Evolutionary conservation across 495 filamentous ascomycete species (phyloP).

Genomic region (Thozetella sp.): DNA sequence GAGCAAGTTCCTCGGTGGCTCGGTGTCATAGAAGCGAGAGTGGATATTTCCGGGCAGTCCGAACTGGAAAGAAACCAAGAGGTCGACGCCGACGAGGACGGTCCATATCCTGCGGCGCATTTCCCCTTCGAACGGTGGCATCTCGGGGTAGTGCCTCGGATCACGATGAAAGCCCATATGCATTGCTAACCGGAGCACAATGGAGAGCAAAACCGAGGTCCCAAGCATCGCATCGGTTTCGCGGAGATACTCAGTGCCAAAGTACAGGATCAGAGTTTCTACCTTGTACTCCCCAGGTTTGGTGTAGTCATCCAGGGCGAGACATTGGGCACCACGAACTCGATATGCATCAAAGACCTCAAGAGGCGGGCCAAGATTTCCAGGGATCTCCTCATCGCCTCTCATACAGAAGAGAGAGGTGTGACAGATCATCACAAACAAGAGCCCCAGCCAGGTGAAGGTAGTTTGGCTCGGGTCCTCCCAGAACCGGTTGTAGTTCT

Average conservation of each 20-base stretch:
- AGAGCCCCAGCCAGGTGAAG: slow-evolving; percentile 25
- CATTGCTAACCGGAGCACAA: slow-evolving; percentile 36
- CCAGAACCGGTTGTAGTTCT: slow-evolving; percentile 33
- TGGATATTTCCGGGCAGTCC: slow-evolving; percentile 28
- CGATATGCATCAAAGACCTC: slow-evolving; percentile 24
- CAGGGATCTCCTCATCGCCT: slow-evolving; percentile 20
- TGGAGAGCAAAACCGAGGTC: slow-evolving; percentile 36
- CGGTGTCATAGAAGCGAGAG: slow-evolving; percentile 26
- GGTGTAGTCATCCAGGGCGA: slow-evolving; percentile 40
- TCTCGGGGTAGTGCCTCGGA: slow-evolving; percentile 30
- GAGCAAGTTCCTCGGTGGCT: slow-evolving; percentile 34
- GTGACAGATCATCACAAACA: slow-evolving; percentile 29
- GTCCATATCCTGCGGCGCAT: slow-evolving; percentile 37
- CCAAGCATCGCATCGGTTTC: slow-evolving; percentile 32
- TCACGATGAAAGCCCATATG: slow-evolving; percentile 43
- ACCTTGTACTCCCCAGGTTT: slow-evolving; percentile 38
- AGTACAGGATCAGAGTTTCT: slow-evolving; percentile 36
- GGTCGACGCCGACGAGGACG: slow-evolving; percentile 25
- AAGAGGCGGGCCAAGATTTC: slow-evolving; percentile 15
- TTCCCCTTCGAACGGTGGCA: slow-evolving; percentile 33
- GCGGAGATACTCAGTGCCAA: slow-evolving; percentile 35
- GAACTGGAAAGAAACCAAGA: slow-evolving; percentile 26
- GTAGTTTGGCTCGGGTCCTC: slow-evolving; percentile 11
- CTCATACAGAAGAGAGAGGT: slow-evolving; percentile 18
- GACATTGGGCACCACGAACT: slow-evolving; percentile 29